These are phyloP conservation scores for Pseudozyma sp. DNA, from an alignment of 1,284 basidiomycete genomes.

Conservation along the genomic window DNA sequence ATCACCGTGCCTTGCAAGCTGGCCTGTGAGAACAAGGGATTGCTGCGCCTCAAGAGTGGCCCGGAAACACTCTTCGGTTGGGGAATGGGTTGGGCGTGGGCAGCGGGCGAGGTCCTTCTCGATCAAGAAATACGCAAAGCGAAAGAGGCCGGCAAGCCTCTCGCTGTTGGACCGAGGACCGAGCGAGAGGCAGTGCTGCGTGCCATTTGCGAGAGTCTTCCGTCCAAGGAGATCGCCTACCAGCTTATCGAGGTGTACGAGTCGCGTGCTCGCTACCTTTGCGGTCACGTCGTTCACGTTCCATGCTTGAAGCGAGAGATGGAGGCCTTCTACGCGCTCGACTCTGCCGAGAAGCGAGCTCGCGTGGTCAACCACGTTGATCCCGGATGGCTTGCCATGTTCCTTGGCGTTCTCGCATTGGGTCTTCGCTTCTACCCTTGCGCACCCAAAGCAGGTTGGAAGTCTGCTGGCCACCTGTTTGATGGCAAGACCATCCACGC, in stretches of 20 bases:
- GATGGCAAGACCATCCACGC: slow-evolving; percentile 59
- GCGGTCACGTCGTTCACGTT: slow-evolving; percentile 56
- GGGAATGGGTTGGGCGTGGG: slow-evolving; percentile 66
- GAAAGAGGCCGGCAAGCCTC: slow-evolving; percentile 27
- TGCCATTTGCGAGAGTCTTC: slow-evolving; percentile 58
- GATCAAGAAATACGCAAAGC: slow-evolving; percentile 37
- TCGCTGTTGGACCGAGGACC: slow-evolving; percentile 23
- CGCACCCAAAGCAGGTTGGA: slow-evolving; percentile 45
- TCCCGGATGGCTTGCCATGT: slow-evolving; percentile 60
- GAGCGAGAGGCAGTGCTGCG: slow-evolving; percentile 64
- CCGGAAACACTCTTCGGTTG: slow-evolving; percentile 65
- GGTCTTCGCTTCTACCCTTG: slow-evolving; percentile 64
- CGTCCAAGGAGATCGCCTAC: slow-evolving; percentile 51
- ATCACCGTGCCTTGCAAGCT: slow-evolving; percentile 37
- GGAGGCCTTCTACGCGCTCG: slow-evolving; percentile 59
- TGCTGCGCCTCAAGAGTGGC: slow-evolving; percentile 55
- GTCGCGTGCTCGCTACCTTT: slow-evolving; percentile 50
- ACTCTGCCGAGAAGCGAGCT: slow-evolving; percentile 58
- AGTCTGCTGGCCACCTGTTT: slow-evolving; percentile 50
- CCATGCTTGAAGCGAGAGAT: slow-evolving; percentile 57
- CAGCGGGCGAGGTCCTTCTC: slow-evolving; percentile 53
- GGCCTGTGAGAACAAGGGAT: slow-evolving; percentile 39
- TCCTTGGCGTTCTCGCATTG: slow-evolving; percentile 61
- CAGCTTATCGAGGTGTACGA: slow-evolving; percentile 62
- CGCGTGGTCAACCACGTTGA: slow-evolving; percentile 63